Evolutionary conservation across 345 rosid genomes (phyloP), one percentile per base, ranked within the genome.

Genomic region (rapeseed (Brassica napus)): DNA sequence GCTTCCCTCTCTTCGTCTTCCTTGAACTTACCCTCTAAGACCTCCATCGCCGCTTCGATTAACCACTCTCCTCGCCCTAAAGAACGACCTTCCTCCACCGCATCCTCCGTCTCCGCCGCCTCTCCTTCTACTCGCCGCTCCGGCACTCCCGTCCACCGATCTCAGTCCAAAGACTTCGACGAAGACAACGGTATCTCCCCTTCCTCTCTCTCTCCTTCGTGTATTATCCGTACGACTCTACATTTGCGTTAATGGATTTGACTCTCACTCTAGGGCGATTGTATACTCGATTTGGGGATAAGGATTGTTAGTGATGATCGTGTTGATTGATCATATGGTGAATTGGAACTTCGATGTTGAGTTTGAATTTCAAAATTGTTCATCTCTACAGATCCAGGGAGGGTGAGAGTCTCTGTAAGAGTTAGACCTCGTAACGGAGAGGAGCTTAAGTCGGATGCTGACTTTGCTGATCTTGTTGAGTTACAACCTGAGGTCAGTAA

Each of bases 381-480:
- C 0, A 4, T 44, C 1, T 14, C 16, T 68, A 54, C 79, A 92
- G 97, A 92, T 84, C 76, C 93, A 65, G 97, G 88, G 83, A 84
- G 97, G 80, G 97, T 94, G 47, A 89, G 98, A 83, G 94, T 94
- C 34, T 86, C 97, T 39, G 94, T 91, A 44, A 88, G 98, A 78
- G 82, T 91, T 81, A 83, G 98, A 49, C 98, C 97, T 42, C 91
- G 84, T 80, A 89, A 87, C 60, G 83, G 86, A 0, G 93, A 91
- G 60, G 97, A 92, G 82, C 94, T 89, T 57, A 60, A 83, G 75
- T 85, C 84, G 1, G 97, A 92, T 77, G 93, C 92, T 80, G 97
- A 92, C 81, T 94, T 87, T 83, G 83, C 89, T 68, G 94, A 91
- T 79, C 91, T 92, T 63, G 92, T 94, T 30, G 98, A 94, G 73